Base-by-base conservation (phyloP, 1,284 basidiomycete genomes). In the Trichosporon sp. region DNA sequence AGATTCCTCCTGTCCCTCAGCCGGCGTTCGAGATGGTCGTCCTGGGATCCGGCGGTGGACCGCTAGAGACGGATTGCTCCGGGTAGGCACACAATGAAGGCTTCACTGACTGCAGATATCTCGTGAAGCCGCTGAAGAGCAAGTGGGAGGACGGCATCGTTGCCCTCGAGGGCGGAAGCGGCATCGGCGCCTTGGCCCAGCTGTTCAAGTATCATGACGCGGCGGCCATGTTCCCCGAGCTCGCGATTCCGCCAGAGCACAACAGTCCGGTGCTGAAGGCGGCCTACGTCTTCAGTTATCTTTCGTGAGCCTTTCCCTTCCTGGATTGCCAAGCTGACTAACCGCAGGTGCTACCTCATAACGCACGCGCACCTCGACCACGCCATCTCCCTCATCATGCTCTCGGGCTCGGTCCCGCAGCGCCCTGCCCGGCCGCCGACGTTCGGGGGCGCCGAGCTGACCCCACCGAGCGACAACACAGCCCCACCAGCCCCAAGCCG, bases 291-390 rank as follows among this genome's bases (percentile, higher is more conserved):
- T 84, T 83, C 70, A 81, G 80, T 5, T 77, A 76, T 65, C 75
- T 84, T 16, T 71, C 80, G 82, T 83, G 35, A 37, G 35, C 26
- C 26, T 26, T 37, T 37, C 6, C 8, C 35, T 37, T 37, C 35
- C 26, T 26, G 26, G 26, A 26, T 26, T 37, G 2, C 8, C 8
- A 7, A 37, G 35, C 35, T 10, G 8, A 37, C 35, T 37, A 10
- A 37, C 35, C 6, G 6, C 35, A 37, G 35, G 35, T 37, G 80
- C 68, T 84, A 84, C 72, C 78, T 84, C 66, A 77, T 84, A 66
- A 83, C 83, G 1, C 83, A 84, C 66, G 82, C 83, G 0, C 83
- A 84, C 71, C 73, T 84, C 46, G 83, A 84, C 67, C 83, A 84
- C 68, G 77, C 73, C 21, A 72, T 76, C 19, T 81, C 81, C 1